Base-by-base conservation (phyloP, 257 asterid genomes). In the Catharanthus roseus region DNA sequence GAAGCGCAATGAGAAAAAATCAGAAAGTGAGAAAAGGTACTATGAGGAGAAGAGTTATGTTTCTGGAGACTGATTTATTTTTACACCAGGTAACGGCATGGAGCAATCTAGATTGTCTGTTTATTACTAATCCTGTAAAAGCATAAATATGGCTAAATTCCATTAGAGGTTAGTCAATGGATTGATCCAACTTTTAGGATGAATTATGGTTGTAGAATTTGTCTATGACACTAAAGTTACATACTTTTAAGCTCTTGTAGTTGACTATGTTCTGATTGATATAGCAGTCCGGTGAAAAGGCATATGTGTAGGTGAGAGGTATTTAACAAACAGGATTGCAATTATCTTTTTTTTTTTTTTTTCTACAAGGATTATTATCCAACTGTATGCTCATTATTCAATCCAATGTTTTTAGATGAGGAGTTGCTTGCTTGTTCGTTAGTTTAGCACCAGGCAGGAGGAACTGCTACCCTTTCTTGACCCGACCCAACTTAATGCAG, bases 1-100 rank as follows among this genome's bases (percentile, higher is more conserved):
- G 99, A 93, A 88, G 78, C 91, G 99, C 68, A 93, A 93, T 72
- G 99, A 91, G 84, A 93, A 84, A 75, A 91, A 91, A 77, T 83
- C 84, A 61, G 97, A 88, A 81, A 88, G 96, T 63, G 99, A 93
- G 82, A 85, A 84, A 86, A 89, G 92, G 83, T 93, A 93, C 71
- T 93, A 93, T 36, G 96, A 93, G 79, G 96, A 79, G 44, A 93
- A 83, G 83, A 81, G 84, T 49, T 87, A 62, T 42, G 84, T 93
- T 69, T 68, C 95, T 26, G 97, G 90, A 62, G 99, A 91, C 78
- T 89, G 85, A 86, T 82, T 34, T 77, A 65, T 26, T 47, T 42
- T 29, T 49, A 74, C 68, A 51, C 23, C 49, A 85, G 86, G 92
- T 81, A 86, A 82, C 26, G 34, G 49, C 65, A 36, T 11, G 44